Percentiles rank a stretch among this genome's conserved stretches.
Conservation (phyloP, 78 protist species). For the Dictyostelium firmibasis region DNA sequence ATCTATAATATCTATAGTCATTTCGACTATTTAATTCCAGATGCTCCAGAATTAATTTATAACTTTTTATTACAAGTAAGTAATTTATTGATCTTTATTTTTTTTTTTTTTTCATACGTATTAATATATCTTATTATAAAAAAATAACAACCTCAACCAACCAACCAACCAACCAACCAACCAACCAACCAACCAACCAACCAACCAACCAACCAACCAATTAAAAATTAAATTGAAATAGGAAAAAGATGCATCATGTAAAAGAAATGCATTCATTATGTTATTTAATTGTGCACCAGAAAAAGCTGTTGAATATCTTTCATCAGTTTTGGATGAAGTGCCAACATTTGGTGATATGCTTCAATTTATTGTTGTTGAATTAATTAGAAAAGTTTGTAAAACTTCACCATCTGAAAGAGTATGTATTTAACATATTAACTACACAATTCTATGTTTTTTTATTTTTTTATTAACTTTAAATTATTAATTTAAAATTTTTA, state of each 20-base stretch:
- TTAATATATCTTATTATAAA: too few species aligned
- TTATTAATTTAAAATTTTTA: too few species aligned
- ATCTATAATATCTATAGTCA: conserved; percentile 82
- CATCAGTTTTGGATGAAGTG: conserved; percentile 77
- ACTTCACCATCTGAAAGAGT: conserved; percentile 80
- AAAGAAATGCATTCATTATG: conserved; percentile 98
- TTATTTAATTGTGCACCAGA: conserved; percentile 91
- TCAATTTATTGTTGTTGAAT: conserved; percentile 95
- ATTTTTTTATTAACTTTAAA: too few species aligned
- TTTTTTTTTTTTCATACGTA: too few species aligned
- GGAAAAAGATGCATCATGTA: conserved; percentile 90
- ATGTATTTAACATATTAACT: not conserved
- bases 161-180: too few species aligned
- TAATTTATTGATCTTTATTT: too few species aligned
- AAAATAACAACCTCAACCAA: too few species aligned
- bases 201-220: too few species aligned
- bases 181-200: too few species aligned
- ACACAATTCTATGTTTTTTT: too few species aligned
- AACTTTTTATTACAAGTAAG: conserved; percentile 74
- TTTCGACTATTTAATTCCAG: conserved; percentile 91
- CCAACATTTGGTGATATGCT: conserved; percentile 89
- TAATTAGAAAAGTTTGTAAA: conserved; percentile 88
- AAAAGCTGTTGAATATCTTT: conserved; percentile 92
- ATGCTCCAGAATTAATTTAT: conserved; percentile 95
- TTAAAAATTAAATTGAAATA: not conserved